A percentile compares a stretch with the other conserved stretches of the same genome.
These are phyloP conservation scores for Byssothecium circinans DNA, from an alignment of 2,329 filamentous ascomycete species.

Conservation along the genomic window DNA sequence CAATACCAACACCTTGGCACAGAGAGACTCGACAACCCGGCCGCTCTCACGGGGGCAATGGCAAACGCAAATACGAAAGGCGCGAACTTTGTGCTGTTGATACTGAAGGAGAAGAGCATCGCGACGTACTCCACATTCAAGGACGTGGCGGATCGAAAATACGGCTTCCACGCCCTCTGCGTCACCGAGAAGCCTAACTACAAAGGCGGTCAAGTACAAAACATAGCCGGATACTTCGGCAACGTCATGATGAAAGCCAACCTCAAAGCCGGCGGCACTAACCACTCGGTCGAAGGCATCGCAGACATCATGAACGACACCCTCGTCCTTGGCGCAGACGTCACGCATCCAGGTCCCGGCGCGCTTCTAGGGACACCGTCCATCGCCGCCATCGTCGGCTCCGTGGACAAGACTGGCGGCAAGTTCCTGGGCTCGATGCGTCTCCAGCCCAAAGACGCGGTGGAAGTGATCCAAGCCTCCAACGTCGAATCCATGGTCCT, in stretches of 20 bases:
- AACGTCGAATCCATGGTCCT: slow-evolving; percentile 15
- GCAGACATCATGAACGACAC: slow-evolving; percentile 20
- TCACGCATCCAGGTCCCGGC: slow-evolving; percentile 43
- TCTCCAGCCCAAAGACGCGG: slow-evolving; percentile 23
- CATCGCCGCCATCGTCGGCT: slow-evolving; percentile 48
- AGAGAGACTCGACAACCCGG: no score
- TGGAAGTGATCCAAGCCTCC: slow-evolving; percentile 17
- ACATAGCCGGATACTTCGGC: slow-evolving; percentile 9
- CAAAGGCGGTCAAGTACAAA: slow-evolving; percentile 1
- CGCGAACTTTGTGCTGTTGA: no score
- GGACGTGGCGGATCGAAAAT: slow-evolving; percentile 14
- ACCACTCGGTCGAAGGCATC: slow-evolving; percentile 14
- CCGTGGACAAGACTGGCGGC: slow-evolving; percentile 31
- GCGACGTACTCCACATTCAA: slow-evolving; percentile 16
- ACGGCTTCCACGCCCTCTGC: slow-evolving; percentile 19
- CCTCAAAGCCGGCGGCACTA: slow-evolving; percentile 27
- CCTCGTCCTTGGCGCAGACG: slow-evolving; percentile 49
- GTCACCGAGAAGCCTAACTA: slow-evolving; percentile 5
- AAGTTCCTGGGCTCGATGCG: slow-evolving; percentile 44
- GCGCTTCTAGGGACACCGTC: slow-evolving; percentile 35
- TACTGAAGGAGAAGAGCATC: slow-evolving; percentile 5
- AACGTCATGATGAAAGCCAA: slow-evolving; percentile 34
- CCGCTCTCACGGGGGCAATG: no score
- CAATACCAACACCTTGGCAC: no score
- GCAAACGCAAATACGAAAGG: no score